Conservation (phyloP, 164 flowering plant genomes). For the Nymphaea colorata region DNA sequence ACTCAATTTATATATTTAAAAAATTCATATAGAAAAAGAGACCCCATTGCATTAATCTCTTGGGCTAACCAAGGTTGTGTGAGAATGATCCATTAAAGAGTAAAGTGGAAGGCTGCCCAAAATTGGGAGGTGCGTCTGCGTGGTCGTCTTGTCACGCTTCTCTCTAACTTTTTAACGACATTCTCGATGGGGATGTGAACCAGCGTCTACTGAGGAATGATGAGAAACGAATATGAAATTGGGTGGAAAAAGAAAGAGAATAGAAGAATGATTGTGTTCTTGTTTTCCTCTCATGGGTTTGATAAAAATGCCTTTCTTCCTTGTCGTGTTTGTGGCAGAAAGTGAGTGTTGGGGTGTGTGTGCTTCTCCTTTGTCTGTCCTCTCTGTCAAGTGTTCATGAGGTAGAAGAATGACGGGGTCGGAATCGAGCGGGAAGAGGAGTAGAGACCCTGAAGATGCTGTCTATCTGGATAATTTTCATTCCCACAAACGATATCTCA, state of each 20-base stretch:
- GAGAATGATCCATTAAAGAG: background rate
- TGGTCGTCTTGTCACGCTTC: background rate
- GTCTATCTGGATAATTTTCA: constrained; percentile 82
- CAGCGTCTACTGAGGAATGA: background rate
- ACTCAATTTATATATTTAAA: background rate
- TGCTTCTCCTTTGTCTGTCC: background rate
- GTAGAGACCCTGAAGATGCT: constrained; percentile 89
- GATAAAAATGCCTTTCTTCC: background rate
- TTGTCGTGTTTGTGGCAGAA: background rate
- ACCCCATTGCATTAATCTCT: no score
- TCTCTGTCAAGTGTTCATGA: background rate
- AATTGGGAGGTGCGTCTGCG: background rate
- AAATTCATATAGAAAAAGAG: background rate
- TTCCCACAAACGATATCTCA: constrained; percentile 89
- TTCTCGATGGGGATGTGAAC: background rate
- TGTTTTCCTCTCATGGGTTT: background rate
- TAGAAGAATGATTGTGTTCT: background rate
- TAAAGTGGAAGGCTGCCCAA: background rate
- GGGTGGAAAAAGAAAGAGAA: background rate
- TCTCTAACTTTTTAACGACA: background rate
- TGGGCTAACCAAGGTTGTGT: background rate
- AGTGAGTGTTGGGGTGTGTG: background rate
- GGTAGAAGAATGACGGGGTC: constrained; percentile 34
- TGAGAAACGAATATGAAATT: background rate
- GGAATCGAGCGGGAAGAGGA: constrained; percentile 54